These are phyloP conservation scores for Suillus sp. DNA, from an alignment of 768 basidiomycete genomes.

Conservation along the genomic window DNA sequence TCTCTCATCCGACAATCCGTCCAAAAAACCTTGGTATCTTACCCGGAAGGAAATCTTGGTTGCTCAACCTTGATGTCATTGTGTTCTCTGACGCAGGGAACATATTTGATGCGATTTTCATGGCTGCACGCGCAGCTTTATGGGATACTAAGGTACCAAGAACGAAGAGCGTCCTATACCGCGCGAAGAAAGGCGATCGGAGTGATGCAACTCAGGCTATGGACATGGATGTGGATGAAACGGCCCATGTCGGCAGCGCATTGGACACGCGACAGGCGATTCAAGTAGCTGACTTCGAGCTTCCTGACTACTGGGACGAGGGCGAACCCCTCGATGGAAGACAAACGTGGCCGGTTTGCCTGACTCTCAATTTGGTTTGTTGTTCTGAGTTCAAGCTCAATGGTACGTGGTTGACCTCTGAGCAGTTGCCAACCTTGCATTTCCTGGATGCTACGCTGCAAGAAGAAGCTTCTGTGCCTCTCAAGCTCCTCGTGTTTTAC, in stretches of 20 bases:
- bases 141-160: constrained; percentile 81
- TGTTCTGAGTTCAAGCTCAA: background rate
- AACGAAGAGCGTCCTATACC: constrained; percentile 72
- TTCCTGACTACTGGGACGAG: constrained; percentile 87
- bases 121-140: constrained; percentile 76
- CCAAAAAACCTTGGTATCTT: constrained; percentile 67
- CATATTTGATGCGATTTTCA: constrained; percentile 73
- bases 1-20: constrained; percentile 67
- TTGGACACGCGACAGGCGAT: constrained; percentile 55
- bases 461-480: constrained; percentile 70
- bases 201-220: constrained; percentile 39
- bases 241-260: constrained; percentile 42
- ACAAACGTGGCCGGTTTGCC: constrained; percentile 71
- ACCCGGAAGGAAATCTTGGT: constrained; percentile 68
- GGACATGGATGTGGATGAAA: constrained; percentile 65
- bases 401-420: background rate
- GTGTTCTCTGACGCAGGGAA: constrained; percentile 78
- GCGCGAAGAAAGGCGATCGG: constrained; percentile 38
- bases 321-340: constrained; percentile 66
- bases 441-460: constrained; percentile 73
- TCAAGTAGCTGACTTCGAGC: constrained; percentile 77
- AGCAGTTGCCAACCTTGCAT: constrained; percentile 57
- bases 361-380: constrained; percentile 78
- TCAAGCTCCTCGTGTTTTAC: constrained; percentile 63
- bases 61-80: constrained; percentile 73